Percentiles rank a stretch among this genome's conserved stretches.
phyloP scores from a whole-genome alignment of 257 asterid species.

The Solanum medicagineum region DNA sequence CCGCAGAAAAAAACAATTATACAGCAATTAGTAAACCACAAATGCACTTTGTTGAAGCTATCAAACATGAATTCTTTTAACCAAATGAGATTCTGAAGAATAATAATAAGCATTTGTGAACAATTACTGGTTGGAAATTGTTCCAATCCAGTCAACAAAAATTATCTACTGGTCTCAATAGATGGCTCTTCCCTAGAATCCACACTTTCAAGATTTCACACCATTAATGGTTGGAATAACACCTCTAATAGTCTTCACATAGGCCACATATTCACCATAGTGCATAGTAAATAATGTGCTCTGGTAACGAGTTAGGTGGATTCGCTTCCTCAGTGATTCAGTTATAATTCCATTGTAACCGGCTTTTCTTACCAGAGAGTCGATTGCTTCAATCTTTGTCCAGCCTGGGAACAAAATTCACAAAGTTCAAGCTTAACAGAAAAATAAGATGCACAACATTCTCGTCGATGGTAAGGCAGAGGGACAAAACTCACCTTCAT shows the following conservation, averaged over 20 bases:
- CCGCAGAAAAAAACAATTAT: background rate
- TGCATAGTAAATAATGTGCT: constrained; percentile 79
- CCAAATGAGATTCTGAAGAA: background rate
- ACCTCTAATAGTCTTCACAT: constrained; percentile 71
- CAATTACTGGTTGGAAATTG: background rate
- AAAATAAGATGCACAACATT: background rate
- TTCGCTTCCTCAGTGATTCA: constrained; percentile 9
- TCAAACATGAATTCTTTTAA: background rate
- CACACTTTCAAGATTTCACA: constrained; percentile 29
- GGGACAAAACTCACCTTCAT: constrained; percentile 50
- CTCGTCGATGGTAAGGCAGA: background rate
- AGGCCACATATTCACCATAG: constrained; percentile 57
- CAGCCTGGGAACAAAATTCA: constrained; percentile 34
- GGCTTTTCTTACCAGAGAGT: constrained; percentile 67
- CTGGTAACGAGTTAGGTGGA: constrained; percentile 69
- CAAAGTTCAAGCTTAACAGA: background rate
- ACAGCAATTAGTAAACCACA: background rate
- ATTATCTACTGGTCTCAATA: constrained; percentile 4
- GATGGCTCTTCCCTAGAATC: constrained; percentile 11
- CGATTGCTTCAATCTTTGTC: constrained; percentile 61
- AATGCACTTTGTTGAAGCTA: background rate
- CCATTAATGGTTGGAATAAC: constrained; percentile 58
- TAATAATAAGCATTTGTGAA: background rate
- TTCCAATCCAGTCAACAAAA: background rate
- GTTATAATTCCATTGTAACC: constrained; percentile 58